A percentile compares a stretch with the other conserved stretches of the same genome.
Evolutionary conservation across 2,329 filamentous ascomycete species (phyloP).

Genomic region (Pseudocercospora pini-densiflorae): DNA sequence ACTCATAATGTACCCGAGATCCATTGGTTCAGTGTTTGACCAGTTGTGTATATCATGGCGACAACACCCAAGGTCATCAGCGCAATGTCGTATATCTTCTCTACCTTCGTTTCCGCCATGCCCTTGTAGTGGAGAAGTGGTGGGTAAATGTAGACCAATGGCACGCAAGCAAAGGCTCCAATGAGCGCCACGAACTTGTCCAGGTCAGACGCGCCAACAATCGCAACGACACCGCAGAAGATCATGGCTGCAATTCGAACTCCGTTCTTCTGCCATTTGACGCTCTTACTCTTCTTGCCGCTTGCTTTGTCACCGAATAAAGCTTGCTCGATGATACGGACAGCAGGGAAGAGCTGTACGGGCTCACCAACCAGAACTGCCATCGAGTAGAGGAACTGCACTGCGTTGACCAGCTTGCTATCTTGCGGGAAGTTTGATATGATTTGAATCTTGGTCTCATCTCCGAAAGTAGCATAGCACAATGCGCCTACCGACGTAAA

Average conservation of each 20-base stretch:
- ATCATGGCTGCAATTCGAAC: conserved; percentile 63
- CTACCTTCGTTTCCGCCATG: conserved; percentile 60
- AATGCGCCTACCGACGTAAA: conserved; percentile 74
- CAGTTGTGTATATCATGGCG: conserved; percentile 74
- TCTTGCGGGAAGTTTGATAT: conserved; percentile 76
- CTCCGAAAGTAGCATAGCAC: conserved; percentile 75
- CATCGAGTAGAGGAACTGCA: conserved; percentile 75
- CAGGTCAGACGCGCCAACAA: conserved; percentile 68
- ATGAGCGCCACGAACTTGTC: conserved; percentile 78
- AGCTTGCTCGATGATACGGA: conserved; percentile 71
- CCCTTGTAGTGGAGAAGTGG: conserved; percentile 72
- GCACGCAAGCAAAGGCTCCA: conserved; percentile 74
- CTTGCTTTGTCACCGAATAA: conserved; percentile 68
- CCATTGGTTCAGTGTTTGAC: conserved; percentile 54
- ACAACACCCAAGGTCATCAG: conserved; percentile 67
- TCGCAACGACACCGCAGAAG: conserved; percentile 64
- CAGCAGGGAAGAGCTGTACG: conserved; percentile 74
- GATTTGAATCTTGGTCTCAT: conserved; percentile 71
- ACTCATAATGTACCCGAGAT: conserved; percentile 24
- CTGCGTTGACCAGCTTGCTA: conserved; percentile 73
- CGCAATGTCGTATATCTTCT: conserved; percentile 63
- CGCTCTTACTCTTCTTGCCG: conserved; percentile 66
- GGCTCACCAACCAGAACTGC: conserved; percentile 75
- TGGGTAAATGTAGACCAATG: conserved; percentile 78
- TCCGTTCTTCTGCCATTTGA: conserved; percentile 78